Conservation (phyloP, 1,139 yeast genomes). For the Tardiomyces depauwii region DNA sequence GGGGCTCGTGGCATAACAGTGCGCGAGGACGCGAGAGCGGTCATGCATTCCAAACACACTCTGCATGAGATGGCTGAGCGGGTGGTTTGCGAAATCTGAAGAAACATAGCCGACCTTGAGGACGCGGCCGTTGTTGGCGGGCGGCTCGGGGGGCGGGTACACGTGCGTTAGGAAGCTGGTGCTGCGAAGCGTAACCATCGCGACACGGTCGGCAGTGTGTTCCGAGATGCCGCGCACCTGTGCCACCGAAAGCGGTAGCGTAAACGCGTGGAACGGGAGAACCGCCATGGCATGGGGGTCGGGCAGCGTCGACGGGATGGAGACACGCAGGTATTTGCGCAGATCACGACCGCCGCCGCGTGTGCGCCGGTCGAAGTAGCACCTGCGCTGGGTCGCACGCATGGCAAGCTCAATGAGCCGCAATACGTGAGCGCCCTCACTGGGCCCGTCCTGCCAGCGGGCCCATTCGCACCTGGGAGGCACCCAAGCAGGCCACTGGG, state of each 20-base stretch:
- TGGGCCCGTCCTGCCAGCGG: conserved; percentile 12
- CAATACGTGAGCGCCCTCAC: conserved; percentile 21
- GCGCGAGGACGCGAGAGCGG: conserved; percentile 14
- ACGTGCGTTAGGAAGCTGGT: conserved; percentile 22
- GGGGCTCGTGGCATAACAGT: conserved; percentile 23
- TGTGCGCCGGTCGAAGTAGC: conserved; percentile 18
- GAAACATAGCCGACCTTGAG: conserved; percentile 25
- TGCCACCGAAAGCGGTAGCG: conserved; percentile 19
- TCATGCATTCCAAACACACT: conserved; percentile 25
- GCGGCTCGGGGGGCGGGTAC: conserved; percentile 24
- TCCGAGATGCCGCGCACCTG: conserved; percentile 21
- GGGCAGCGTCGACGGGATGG: conserved; percentile 19
- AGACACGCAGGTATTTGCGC: conserved; percentile 14
- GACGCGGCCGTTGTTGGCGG: conserved; percentile 11
- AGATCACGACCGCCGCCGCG: conserved; percentile 2
- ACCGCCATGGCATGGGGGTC: conserved; percentile 23
- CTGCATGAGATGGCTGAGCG: conserved; percentile 27
- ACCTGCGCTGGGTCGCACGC: conserved; percentile 18
- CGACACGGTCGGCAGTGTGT: conserved; percentile 21
- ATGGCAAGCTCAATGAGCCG: conserved; percentile 18
- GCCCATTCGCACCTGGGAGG: conserved; percentile 8
- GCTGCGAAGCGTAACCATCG: conserved; percentile 17
- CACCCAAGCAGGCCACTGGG: background rate
- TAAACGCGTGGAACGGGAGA: conserved; percentile 26
- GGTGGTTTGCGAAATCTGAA: conserved; percentile 26